These are phyloP conservation scores for Globisporangium nodosum DNA, from an alignment of 352 stramenopile genomes.

Conservation along the genomic window DNA sequence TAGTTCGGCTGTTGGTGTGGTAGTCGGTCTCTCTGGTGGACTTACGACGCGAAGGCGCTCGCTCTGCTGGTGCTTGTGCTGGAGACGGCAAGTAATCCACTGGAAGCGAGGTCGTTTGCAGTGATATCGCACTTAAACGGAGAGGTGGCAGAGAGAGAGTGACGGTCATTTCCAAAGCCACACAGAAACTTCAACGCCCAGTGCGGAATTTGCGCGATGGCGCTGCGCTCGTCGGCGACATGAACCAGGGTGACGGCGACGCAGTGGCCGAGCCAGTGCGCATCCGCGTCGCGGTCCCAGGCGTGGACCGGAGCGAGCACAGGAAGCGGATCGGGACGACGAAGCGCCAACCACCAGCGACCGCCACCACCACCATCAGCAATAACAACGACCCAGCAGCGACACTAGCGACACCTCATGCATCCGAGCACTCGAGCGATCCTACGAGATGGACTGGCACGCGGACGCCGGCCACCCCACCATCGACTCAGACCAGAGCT, in stretches of 20 bases:
- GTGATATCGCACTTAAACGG: background rate
- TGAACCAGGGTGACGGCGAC: background rate
- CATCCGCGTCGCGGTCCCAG: constrained; percentile 35
- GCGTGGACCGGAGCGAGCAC: constrained; percentile 14
- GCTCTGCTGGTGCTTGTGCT: background rate
- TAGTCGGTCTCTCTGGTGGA: background rate
- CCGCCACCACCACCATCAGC: background rate
- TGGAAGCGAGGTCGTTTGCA: constrained; percentile 5
- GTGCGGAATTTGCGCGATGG: background rate
- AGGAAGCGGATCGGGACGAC: background rate
- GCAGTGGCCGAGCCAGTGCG: constrained; percentile 22
- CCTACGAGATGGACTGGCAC: too few species aligned
- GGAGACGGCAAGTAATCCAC: constrained; percentile 4
- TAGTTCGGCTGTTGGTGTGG: constrained; percentile 15
- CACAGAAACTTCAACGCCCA: background rate
- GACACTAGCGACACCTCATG: too few species aligned
- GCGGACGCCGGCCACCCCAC: too few species aligned
- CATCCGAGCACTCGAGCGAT: too few species aligned
- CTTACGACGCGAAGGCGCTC: background rate
- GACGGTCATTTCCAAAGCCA: background rate
- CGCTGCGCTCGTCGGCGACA: background rate
- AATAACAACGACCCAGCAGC: too few species aligned
- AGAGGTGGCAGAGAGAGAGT: background rate
- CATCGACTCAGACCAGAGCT: background rate
- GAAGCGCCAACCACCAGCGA: background rate